Percentiles rank a stretch among this genome's conserved stretches.
Conservation (phyloP, 306 rosid genomes). For the Hippophae rhamnoides region DNA sequence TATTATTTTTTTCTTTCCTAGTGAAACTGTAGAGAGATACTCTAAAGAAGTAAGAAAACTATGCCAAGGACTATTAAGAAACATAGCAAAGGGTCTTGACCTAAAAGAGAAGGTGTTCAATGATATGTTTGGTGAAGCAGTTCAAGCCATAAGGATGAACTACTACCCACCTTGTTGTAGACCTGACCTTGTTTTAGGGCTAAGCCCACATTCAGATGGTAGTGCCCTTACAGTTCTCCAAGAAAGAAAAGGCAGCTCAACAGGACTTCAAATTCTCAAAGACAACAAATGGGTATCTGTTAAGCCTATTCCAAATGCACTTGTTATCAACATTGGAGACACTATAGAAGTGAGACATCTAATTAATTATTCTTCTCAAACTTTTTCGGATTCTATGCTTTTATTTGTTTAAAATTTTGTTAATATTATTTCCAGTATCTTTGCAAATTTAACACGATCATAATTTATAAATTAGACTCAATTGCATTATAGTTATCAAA, state of each 20-base stretch:
- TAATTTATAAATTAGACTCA: too few species aligned
- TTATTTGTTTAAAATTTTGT: too few species aligned
- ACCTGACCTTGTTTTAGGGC: slow-evolving; percentile 94
- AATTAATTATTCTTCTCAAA: background rate
- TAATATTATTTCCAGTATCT: too few species aligned
- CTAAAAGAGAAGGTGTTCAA: slow-evolving; percentile 44
- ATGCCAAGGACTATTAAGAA: slow-evolving; percentile 49
- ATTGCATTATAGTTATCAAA: too few species aligned
- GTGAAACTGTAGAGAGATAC: slow-evolving; percentile 72
- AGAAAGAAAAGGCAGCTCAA: slow-evolving; percentile 67
- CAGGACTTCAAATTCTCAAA: slow-evolving; percentile 81
- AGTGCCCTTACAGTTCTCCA: slow-evolving; percentile 93
- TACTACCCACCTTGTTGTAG: slow-evolving; percentile 92
- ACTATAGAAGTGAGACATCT: slow-evolving; percentile 60
- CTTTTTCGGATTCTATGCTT: background rate
- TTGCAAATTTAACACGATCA: too few species aligned
- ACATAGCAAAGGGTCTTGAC: slow-evolving; percentile 60
- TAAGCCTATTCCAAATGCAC: slow-evolving; percentile 74
- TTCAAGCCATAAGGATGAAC: slow-evolving; percentile 94
- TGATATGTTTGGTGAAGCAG: slow-evolving; percentile 69
- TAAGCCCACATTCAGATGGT: slow-evolving; percentile 98
- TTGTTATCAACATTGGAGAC: slow-evolving; percentile 90
- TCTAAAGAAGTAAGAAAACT: slow-evolving; percentile 57
- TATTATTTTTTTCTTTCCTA: slow-evolving; percentile 17
- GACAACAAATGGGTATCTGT: slow-evolving; percentile 65